These are phyloP conservation scores for Ajuga chamaepitys DNA, from an alignment of 257 asterid genomes.

Conservation along the genomic window DNA sequence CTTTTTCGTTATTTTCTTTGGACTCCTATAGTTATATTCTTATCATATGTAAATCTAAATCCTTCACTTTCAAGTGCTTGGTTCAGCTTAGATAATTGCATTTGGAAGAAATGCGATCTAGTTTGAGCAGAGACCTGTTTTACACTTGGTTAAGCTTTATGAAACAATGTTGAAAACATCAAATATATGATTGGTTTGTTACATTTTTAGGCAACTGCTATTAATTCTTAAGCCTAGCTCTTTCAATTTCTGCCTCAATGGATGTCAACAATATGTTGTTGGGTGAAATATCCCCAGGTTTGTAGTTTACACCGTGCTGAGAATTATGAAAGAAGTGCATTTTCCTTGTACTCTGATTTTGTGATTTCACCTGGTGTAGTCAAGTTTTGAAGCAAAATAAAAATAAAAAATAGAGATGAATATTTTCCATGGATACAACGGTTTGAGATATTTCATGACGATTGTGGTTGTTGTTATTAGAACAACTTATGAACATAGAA, in stretches of 20 bases:
- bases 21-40: background rate
- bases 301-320: constrained; percentile 16
- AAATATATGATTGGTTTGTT: constrained; percentile 11
- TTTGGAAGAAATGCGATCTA: constrained; percentile 95
- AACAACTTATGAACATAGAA: constrained; percentile 58
- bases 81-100: constrained; percentile 86
- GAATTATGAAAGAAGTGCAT: background rate
- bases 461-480: constrained; percentile 65
- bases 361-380: background rate
- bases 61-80: constrained; percentile 90
- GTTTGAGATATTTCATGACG: constrained; percentile 66
- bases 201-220: constrained; percentile 57
- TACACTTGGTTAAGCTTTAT: constrained; percentile 52
- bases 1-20: background rate
- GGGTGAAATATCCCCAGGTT: constrained; percentile 64
- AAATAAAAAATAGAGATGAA: background rate
- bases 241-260: constrained; percentile 58
- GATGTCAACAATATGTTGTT: constrained; percentile 56
- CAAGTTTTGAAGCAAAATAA: no score
- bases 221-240: constrained; percentile 64
- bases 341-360: constrained; percentile 4
- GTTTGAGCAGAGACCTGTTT: constrained; percentile 74
- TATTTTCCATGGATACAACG: constrained; percentile 62
- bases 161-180: background rate
- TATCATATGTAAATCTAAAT: constrained; percentile 72